Conservation (phyloP, 164 flowering plant species). For the Annona squamosa region DNA sequence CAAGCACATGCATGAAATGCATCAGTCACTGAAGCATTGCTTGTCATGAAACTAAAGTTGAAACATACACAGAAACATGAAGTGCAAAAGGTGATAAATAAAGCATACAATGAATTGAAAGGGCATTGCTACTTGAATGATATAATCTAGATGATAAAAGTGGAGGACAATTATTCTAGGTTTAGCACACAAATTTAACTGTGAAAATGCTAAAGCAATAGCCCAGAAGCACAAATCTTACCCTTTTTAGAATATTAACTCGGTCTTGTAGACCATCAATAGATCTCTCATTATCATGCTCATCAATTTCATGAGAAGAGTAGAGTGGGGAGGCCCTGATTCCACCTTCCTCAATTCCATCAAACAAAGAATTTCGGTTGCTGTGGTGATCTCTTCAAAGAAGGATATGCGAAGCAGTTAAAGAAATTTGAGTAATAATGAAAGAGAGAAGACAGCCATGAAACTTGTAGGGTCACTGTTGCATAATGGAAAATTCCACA, state of each 20-base stretch:
- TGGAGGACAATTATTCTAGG: not conserved
- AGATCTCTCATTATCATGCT: conserved; percentile 68
- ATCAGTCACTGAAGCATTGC: not conserved
- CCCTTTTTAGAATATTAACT: conserved; percentile 72
- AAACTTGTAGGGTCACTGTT: not conserved
- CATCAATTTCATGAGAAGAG: conserved; percentile 59
- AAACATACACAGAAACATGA: not conserved
- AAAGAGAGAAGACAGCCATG: not conserved
- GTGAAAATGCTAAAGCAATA: too few species aligned
- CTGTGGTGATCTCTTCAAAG: conserved; percentile 49
- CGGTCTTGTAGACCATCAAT: conserved; percentile 67
- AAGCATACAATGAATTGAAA: not conserved
- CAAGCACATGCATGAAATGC: not conserved
- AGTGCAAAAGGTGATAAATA: not conserved
- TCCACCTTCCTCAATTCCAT: conserved; percentile 96
- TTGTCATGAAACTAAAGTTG: not conserved
- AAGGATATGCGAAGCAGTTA: not conserved
- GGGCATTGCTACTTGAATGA: not conserved
- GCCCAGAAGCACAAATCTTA: conserved; percentile 13
- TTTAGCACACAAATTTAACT: not conserved
- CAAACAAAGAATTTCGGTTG: conserved; percentile 63
- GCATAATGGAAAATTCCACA: not conserved
- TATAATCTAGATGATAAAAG: not conserved
- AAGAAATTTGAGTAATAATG: not conserved
- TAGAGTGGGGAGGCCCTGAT: conserved; percentile 76